Base-by-base conservation (phyloP, 768 basidiomycete species). In the Coprinopsis cinerea region DNA sequence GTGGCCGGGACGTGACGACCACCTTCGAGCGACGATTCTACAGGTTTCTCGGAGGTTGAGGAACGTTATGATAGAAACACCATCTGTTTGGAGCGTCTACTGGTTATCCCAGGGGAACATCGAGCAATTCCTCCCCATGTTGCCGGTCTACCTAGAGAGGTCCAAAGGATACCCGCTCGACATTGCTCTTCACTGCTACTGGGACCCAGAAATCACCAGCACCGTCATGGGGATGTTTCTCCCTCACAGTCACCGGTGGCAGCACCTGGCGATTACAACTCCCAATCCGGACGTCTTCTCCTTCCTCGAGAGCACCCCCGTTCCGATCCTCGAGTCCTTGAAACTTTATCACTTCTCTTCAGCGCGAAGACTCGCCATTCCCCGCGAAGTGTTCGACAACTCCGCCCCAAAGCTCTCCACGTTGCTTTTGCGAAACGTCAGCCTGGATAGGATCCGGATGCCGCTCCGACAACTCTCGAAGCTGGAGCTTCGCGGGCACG, bases 31-130 rank as follows among this genome's bases (percentile, higher is more conserved):
- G 1, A 36, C 49, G 14, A 45, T 57, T 13, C 47, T 43, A 11
- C 52, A 61, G 27, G 56, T 61, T 11, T 66, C 64, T 4, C 53
- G 51, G 11, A 58, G 56, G 40, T 59, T 63, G 46, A 60, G 60
- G 1, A 36, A 58, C 22, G 47, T 63, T 7, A 47, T 61, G 3
- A 45, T 65, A 3, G 53, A 57, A 24, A 66, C 65, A 1, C 64
- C 66, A 18, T 63, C 66, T 11, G 42, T 68, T 26, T 68, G 67
- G 67, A 65, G 66, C 44, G 52, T 62, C 17, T 55, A 65, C 32
- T 49, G 59, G 17, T 36, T 67, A 7, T 62, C 66, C 13, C 62
- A 55, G 30, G 48, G 55, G 20, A 62, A 64, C 35, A 32, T 63
- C 11, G 47, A 48, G 22, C 18, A 52, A 15, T 47, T 57, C 28